phyloP scores from a whole-genome alignment of 108 stramenopile genomes.

The Parietichytrium sp. region DNA sequence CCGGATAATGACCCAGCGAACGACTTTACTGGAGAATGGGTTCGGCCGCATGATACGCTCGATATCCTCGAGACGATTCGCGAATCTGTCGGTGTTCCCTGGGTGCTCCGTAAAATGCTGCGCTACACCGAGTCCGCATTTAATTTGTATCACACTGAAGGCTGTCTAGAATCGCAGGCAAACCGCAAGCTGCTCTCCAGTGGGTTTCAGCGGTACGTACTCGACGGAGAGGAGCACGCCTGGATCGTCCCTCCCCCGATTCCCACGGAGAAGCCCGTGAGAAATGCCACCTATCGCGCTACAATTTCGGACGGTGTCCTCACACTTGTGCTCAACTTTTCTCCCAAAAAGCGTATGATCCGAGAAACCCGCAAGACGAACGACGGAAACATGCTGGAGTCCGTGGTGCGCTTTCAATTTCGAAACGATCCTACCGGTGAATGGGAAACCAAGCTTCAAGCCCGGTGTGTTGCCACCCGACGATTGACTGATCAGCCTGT shows the following conservation, averaged over 20 bases:
- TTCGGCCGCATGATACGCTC: conserved; percentile 37
- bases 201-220: conserved; percentile 29
- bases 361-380: conserved; percentile 18
- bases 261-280: background rate
- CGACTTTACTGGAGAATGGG: conserved; percentile 6
- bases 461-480: background rate
- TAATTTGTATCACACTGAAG: background rate
- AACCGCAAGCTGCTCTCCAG: conserved; percentile 7
- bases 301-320: conserved; percentile 23
- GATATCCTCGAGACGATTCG: conserved; percentile 26
- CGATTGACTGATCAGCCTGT: background rate
- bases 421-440: background rate
- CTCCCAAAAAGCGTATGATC: conserved; percentile 14
- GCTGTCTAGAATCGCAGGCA: background rate
- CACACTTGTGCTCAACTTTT: background rate
- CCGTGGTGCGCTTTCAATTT: conserved; percentile 26
- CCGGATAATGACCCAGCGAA: conserved; percentile 22
- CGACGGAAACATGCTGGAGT: background rate
- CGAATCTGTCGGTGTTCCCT: conserved; percentile 32
- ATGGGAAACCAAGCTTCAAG: conserved; percentile 5
- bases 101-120: background rate
- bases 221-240: conserved; percentile 33
- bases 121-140: background rate
- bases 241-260: conserved; percentile 22
- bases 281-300: conserved; percentile 13